Base-by-base conservation (phyloP, 129 eudicot species). In the Kitagawia praeruptora region DNA sequence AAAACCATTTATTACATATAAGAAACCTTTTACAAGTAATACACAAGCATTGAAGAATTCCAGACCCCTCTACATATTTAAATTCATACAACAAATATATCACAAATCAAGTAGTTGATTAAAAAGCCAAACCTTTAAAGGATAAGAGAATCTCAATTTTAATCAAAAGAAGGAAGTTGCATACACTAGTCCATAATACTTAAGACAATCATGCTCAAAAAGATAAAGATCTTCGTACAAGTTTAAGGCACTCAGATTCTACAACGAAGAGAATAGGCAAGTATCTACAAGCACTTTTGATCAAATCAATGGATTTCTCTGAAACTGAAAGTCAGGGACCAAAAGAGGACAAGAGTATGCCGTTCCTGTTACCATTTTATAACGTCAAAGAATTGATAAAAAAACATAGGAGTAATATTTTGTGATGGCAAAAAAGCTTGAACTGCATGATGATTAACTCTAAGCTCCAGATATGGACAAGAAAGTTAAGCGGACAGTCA, bases 31-130 rank as follows among this genome's bases (percentile, higher is more conserved):
- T 27, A 9, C 53, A 47, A 28, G 42, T 5, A 1, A 44, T 40
- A 3, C 47, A 44, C 45, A 83, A 42, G 84, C 85, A 34, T 90
- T 89, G 67, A 85, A 75, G 31, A 87, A 53, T 53, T 91, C 98
- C 85, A 81, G 79, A 25, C 89, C 90, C 78, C 92, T 93, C 37
- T 1, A 34, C 28, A 78, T 28, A 70, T 78, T 56, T 25, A 19
- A 78, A 79, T 45, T 41, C 7, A 85, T 21, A 73, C 45, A 40
- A 75, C 23, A 12, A 63, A 53, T 14, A 56, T 47, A 42, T 74
- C 76, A 41, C 41, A 16, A 11, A 11, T 76, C 42, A 75, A 75
- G 45, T 14, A 28, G 25, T 41, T 31, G 25, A 28, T 31, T 10
- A 49, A 19, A 51, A 49, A 9, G 5, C 31, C 23, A 19, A 34